Evolutionary conservation across 2,329 filamentous ascomycete genomes (phyloP).

Genomic region (Sphaerulina musiva): DNA sequence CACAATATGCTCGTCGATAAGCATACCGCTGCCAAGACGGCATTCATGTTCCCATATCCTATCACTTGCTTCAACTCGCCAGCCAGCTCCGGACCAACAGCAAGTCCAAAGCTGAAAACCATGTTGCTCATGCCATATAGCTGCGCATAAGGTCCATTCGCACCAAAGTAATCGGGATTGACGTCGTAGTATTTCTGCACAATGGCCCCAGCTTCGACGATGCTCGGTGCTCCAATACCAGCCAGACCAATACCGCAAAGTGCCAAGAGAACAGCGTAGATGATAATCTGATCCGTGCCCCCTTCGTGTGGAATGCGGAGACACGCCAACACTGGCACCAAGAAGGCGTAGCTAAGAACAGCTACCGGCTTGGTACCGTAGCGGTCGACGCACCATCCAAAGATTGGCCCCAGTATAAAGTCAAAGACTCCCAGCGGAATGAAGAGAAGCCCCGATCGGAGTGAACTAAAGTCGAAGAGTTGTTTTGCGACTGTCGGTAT

Average conservation of each 20-base stretch:
- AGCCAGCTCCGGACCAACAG: conserved; percentile 53
- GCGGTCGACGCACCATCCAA: conserved; percentile 44
- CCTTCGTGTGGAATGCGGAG: conserved; percentile 40
- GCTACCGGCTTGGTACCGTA: conserved; percentile 42
- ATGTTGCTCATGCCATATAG: conserved; percentile 60
- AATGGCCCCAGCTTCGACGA: conserved; percentile 53
- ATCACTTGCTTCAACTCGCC: conserved; percentile 47
- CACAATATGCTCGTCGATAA: conserved; percentile 40
- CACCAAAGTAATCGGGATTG: conserved; percentile 51
- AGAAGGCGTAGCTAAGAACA: conserved; percentile 39
- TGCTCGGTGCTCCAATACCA: conserved; percentile 47
- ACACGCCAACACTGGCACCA: conserved; percentile 40
- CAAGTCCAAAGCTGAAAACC: conserved; percentile 54
- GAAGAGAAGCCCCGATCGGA: conserved; percentile 43
- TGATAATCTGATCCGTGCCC: conserved; percentile 38
- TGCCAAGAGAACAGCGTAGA: conserved; percentile 43
- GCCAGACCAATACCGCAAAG: conserved; percentile 49
- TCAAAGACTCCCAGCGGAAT: conserved; percentile 41
- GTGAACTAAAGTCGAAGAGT: conserved; percentile 41
- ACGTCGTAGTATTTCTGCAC: conserved; percentile 51
- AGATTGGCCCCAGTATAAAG: conserved; percentile 42
- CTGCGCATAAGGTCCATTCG: conserved; percentile 56
- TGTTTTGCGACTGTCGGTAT: conserved; percentile 41
- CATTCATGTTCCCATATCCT: conserved; percentile 55
- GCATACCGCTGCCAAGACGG: conserved; percentile 44